These are phyloP conservation scores for Volutella citrinella DNA, from an alignment of 2,329 filamentous ascomycete genomes.

Conservation along the genomic window DNA sequence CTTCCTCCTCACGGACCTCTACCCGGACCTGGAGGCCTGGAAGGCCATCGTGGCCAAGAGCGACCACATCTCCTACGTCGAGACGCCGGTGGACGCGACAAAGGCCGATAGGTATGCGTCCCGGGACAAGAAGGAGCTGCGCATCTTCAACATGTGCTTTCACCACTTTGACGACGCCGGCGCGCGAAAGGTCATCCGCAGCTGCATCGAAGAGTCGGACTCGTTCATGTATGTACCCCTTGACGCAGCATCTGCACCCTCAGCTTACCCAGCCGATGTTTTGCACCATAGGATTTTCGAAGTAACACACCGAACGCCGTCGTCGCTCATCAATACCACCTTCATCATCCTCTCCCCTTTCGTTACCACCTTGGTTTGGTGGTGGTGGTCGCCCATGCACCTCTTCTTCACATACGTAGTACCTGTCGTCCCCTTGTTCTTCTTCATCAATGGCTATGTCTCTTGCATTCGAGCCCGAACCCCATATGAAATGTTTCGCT, in stretches of 20 bases:
- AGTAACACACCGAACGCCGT: slow-evolving; percentile 18
- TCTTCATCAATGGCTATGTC: slow-evolving; percentile 20
- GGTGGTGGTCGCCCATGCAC: slow-evolving; percentile 21
- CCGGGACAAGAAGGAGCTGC: slow-evolving; percentile 17
- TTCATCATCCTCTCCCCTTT: slow-evolving; percentile 20
- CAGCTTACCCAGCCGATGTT: too few relatives aligned
- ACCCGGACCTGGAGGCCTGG: slow-evolving; percentile 19
- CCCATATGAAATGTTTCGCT: slow-evolving; percentile 12
- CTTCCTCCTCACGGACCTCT: slow-evolving; percentile 19
- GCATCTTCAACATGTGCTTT: slow-evolving; percentile 23
- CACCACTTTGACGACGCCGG: slow-evolving; percentile 21
- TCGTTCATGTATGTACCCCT: slow-evolving; percentile 14
- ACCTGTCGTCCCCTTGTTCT: slow-evolving; percentile 17
- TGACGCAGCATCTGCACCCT: slow-evolving; percentile 1
- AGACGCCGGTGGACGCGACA: slow-evolving; percentile 16
- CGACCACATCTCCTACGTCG: slow-evolving; percentile 18
- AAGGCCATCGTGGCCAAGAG: slow-evolving; percentile 16
- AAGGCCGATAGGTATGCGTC: slow-evolving; percentile 13
- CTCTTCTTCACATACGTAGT: slow-evolving; percentile 19
- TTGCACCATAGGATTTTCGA: slow-evolving; percentile 21
- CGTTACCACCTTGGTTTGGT: slow-evolving; percentile 18
- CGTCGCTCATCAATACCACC: slow-evolving; percentile 17
- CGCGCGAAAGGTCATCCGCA: slow-evolving; percentile 18
- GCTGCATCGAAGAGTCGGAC: slow-evolving; percentile 17
- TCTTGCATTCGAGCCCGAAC: slow-evolving; percentile 17